Evolutionary conservation across 305 asterid species (phyloP).

Genomic region (Vinca major): DNA sequence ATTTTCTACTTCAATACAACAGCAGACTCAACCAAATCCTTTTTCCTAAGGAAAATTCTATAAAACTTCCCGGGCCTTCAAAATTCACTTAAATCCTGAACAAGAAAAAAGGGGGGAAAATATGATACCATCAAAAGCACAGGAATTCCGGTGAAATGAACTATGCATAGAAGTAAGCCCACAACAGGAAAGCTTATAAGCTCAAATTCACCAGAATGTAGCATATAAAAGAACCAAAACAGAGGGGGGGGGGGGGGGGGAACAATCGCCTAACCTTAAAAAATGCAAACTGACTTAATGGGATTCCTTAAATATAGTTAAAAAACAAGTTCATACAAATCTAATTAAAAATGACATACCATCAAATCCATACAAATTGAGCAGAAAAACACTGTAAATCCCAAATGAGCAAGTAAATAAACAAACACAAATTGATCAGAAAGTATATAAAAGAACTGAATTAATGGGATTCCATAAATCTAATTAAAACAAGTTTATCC

Average conservation of each 20-base stretch:
- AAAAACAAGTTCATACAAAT: too few species aligned
- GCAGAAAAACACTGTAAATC: too few species aligned
- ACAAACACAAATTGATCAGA: too few species aligned
- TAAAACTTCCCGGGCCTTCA: neutral
- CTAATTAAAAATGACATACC: too few species aligned
- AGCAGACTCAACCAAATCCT: neutral
- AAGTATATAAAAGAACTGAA: neutral
- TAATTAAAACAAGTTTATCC: neutral
- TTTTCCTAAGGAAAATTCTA: neutral
- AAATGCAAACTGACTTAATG: too few species aligned
- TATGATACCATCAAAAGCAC: neutral
- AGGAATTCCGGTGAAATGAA: neutral
- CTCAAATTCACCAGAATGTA: neutral
- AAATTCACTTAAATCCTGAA: slow-evolving; percentile 5
- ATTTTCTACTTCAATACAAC: neutral
- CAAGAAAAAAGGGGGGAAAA: neutral
- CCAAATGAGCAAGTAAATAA: too few species aligned
- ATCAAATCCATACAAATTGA: too few species aligned
- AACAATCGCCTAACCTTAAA: too few species aligned
- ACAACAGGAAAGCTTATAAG: neutral
- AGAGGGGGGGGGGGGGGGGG: too few species aligned
- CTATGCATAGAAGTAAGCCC: neutral
- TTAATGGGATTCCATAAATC: neutral
- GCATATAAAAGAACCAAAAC: neutral
- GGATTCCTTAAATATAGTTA: too few species aligned